Percentiles rank a stretch among this genome's conserved stretches.
Conservation (phyloP, 2,329 filamentous ascomycete genomes). For the Colletotrichum sidae region DNA sequence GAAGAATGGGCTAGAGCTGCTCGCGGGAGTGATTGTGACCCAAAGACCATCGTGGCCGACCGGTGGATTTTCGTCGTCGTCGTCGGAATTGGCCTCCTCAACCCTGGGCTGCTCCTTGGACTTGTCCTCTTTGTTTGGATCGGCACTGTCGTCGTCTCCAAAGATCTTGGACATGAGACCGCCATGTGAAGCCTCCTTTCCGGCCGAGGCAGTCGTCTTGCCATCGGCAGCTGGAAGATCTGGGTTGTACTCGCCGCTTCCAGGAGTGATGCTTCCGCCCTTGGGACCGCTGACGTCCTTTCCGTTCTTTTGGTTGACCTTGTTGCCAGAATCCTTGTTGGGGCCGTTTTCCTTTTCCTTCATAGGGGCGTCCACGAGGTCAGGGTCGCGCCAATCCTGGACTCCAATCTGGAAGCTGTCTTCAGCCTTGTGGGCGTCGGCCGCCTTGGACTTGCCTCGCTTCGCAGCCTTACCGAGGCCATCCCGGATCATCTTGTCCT, state of each 20-base stretch:
- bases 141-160: conserved; percentile 54
- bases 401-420: conserved; percentile 86
- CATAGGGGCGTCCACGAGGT: conserved; percentile 30
- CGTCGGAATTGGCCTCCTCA: conserved; percentile 38
- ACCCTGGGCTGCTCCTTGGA: conserved; percentile 39
- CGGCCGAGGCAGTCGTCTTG: conserved; percentile 42
- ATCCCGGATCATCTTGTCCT: conserved; percentile 56
- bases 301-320: conserved; percentile 39
- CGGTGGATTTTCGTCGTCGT: conserved; percentile 41
- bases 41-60: conserved; percentile 82
- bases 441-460: conserved; percentile 43
- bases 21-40: conserved; percentile 95
- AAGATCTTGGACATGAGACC: conserved; percentile 64
- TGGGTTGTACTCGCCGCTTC: conserved; percentile 75
- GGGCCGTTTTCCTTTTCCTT: conserved; percentile 38
- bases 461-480: conserved; percentile 51
- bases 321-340: conserved; percentile 25
- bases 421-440: conserved; percentile 42
- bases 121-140: conserved; percentile 42
- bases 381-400: conserved; percentile 85
- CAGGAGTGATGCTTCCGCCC: conserved; percentile 77
- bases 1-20: conserved; percentile 91
- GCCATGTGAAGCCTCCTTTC: conserved; percentile 33
- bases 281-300: conserved; percentile 55
- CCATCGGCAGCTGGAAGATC: conserved; percentile 45